These are phyloP conservation scores for Cutaneotrichosporon daszewskae DNA, from an alignment of 1,284 basidiomycete genomes.

Conservation along the genomic window DNA sequence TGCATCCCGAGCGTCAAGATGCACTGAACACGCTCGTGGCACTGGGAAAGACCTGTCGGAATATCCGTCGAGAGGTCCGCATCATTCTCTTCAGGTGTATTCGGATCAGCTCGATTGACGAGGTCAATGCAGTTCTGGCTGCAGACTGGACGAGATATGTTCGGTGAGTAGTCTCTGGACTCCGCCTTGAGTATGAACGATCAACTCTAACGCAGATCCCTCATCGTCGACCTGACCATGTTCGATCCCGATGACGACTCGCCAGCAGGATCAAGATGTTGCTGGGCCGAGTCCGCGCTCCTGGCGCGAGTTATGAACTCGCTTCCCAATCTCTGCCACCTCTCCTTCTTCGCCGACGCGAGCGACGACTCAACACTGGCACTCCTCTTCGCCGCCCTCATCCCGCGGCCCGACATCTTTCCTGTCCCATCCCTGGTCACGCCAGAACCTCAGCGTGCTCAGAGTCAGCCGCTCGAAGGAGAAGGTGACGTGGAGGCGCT, in stretches of 20 bases:
- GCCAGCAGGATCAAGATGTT: too few relatives aligned
- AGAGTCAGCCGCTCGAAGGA: too few relatives aligned
- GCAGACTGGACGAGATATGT: slow-evolving; percentile 38
- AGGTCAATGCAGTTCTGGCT: slow-evolving; percentile 24
- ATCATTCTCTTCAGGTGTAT: slow-evolving; percentile 38
- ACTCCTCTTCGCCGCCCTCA: slow-evolving; percentile 32
- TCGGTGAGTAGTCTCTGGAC: slow-evolving; percentile 19
- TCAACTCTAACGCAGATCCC: slow-evolving; percentile 23
- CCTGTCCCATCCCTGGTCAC: background rate
- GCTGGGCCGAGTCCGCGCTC: slow-evolving; percentile 36
- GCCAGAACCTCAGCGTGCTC: too few relatives aligned
- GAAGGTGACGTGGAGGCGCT: background rate
- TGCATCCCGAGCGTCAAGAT: slow-evolving; percentile 35
- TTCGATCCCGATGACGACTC: slow-evolving; percentile 29
- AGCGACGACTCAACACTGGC: slow-evolving; percentile 42
- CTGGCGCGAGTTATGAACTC: slow-evolving; percentile 27
- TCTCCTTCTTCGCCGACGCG: slow-evolving; percentile 43
- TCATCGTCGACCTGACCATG: slow-evolving; percentile 42
- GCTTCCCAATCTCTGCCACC: slow-evolving; percentile 34
- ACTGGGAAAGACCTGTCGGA: slow-evolving; percentile 30
- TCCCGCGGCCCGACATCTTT: slow-evolving; percentile 13
- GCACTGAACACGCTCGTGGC: slow-evolving; percentile 28
- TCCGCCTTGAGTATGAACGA: background rate
- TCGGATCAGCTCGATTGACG: slow-evolving; percentile 21
- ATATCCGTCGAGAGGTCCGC: slow-evolving; percentile 29